Conservation (phyloP, 768 basidiomycete species). For the Saitozyma podzolica region DNA sequence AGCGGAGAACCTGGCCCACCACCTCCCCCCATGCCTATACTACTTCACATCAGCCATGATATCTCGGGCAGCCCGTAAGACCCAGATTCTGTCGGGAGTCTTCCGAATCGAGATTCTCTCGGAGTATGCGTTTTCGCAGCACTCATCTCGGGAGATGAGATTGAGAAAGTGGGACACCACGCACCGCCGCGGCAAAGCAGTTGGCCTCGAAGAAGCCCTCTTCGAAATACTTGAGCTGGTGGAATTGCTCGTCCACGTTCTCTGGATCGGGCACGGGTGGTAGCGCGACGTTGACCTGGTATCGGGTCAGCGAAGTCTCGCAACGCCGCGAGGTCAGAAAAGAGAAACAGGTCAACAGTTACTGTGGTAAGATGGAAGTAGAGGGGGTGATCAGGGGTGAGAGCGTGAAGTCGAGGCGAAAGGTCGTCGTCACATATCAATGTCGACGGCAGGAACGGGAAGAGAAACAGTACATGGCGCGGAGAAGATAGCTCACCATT, state of each 20-base stretch:
- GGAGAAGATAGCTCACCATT: conserved; percentile 60
- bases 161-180: conserved; percentile 3
- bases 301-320: neutral
- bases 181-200: conserved; percentile 32
- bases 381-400: too few relatives aligned
- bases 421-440: too few relatives aligned
- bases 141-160: too few relatives aligned
- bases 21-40: conserved; percentile 38
- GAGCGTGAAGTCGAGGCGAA: too few relatives aligned
- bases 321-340: neutral
- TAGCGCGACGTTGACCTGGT: conserved; percentile 43
- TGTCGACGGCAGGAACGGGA: too few relatives aligned
- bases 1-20: conserved; percentile 44
- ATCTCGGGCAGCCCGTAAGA: too few relatives aligned
- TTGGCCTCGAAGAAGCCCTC: conserved; percentile 38
- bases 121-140: neutral
- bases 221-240: conserved; percentile 29
- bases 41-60: conserved; percentile 6
- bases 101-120: neutral
- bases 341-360: neutral
- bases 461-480: neutral
- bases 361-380: neutral
- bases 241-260: conserved; percentile 16
- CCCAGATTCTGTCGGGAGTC: neutral
- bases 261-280: conserved; percentile 25